Base-by-base conservation (phyloP, 331 rosid species). In the Stylosanthes scabra region DNA sequence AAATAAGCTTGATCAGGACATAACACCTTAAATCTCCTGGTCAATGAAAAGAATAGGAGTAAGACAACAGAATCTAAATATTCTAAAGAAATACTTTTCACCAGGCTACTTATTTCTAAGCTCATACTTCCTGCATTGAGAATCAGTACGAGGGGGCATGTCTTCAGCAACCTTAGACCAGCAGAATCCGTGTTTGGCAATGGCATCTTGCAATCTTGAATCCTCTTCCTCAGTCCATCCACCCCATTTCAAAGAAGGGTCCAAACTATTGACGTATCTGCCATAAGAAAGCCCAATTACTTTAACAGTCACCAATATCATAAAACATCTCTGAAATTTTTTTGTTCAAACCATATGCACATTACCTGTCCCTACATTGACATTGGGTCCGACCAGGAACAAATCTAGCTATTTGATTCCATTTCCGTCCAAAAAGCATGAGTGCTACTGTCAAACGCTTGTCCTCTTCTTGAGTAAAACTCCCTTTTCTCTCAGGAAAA, bases 281-380 rank as follows among this genome's bases (percentile, higher is more conserved):
- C 73, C 77, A 85, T 44, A 44, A 75, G 16, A 80, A 85, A 51
- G 57, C 56, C 66, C 28, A 52, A 63, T 29, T 69, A 72, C 70
- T 71, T 71, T 70, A n/a, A n/a, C 62, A 76, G 46, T 28, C 29
- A 60, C 44, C 70, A 45, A 59, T 57, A 67, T 16, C 54, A 67
- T 78, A 63, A 57, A 69, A 62, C 55, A 25, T 68, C 44, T 40
- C 14, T 8, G 20, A 57, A 76, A 42, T 60, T n/a, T n/a, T n/a
- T n/a, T n/a, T n/a, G n/a, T 8, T 68, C 3, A 12, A 63, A 31
- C 11, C 63, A 52, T 31, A 20, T 41, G 47, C 14, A 56, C 68
- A 60, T 46, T 85, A 94, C 99, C 99, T 94, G 79, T 94, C 99
- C 83, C 99, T 86, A 68, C 97, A 89, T 83, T 94, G 99, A 80